phyloP scores from a whole-genome alignment of 2,329 filamentous ascomycete species.

The Venturia carpophila region DNA sequence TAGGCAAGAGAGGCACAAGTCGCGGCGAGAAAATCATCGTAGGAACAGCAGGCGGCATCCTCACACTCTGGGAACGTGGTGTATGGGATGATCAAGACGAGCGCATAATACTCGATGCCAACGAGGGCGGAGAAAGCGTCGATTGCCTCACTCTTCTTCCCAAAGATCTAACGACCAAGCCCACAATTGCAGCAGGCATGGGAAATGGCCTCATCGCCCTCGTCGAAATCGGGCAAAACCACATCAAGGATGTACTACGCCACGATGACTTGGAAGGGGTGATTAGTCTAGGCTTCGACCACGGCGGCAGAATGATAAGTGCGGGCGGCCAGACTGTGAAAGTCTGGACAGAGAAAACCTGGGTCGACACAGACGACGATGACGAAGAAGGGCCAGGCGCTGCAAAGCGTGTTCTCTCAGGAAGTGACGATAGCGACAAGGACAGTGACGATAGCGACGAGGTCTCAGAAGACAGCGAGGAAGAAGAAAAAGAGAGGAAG shows the following conservation, averaged over 20 bases:
- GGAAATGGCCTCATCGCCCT: conserved; percentile 74
- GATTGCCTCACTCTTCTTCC: conserved; percentile 71
- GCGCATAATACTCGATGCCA: conserved; percentile 65
- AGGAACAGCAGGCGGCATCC: conserved; percentile 68
- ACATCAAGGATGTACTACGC: conserved; percentile 57
- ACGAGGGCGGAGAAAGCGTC: conserved; percentile 60
- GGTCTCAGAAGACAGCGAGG: conserved; percentile 39
- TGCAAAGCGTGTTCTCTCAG: conserved; percentile 19
- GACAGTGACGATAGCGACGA: conserved; percentile 38
- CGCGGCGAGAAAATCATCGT: conserved; percentile 71
- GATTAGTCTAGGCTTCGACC: conserved; percentile 74
- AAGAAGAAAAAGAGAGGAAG: conserved; percentile 38
- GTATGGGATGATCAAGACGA: conserved; percentile 95
- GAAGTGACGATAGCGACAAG: conserved; percentile 34
- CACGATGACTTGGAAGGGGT: conserved; percentile 89
- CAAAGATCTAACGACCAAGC: conserved; percentile 55
- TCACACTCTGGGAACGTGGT: conserved; percentile 91
- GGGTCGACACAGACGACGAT: neutral
- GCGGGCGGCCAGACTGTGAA: conserved; percentile 81
- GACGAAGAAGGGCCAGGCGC: conserved; percentile 41
- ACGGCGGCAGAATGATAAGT: conserved; percentile 76
- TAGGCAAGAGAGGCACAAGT: conserved; percentile 60
- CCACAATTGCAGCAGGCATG: conserved; percentile 70
- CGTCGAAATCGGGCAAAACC: conserved; percentile 65
- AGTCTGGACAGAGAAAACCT: conserved; percentile 70